These are phyloP conservation scores for Pseudomonodictys pantanalensis DNA, from an alignment of 495 filamentous ascomycete species.

Conservation along the genomic window DNA sequence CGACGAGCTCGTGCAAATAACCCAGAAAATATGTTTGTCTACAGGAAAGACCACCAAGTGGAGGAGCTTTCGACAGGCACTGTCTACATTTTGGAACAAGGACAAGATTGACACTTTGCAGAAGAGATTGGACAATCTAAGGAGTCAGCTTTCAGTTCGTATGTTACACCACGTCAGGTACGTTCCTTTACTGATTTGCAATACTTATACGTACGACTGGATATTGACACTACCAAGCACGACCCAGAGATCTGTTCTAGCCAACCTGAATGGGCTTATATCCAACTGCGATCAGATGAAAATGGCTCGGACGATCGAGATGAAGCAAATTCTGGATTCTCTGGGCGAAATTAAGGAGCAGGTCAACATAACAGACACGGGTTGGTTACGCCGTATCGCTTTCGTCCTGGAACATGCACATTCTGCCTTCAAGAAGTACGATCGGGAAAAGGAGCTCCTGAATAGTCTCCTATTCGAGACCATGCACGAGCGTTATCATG, in stretches of 20 bases:
- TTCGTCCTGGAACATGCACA: not conserved
- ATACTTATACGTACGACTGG: no score
- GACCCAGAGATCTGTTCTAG: no score
- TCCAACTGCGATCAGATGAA: no score
- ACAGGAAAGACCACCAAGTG: not conserved
- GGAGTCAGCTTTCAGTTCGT: not conserved
- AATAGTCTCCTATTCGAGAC: not conserved
- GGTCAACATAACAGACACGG: no score
- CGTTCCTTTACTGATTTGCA: not conserved
- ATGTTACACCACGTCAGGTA: not conserved
- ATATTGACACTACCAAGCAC: no score
- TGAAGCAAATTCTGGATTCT: no score
- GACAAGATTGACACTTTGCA: not conserved
- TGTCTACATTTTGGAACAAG: not conserved
- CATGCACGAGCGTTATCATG: not conserved
- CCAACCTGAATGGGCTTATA: no score
- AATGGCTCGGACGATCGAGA: no score
- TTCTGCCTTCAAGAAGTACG: not conserved
- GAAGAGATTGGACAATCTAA: not conserved
- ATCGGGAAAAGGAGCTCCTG: not conserved
- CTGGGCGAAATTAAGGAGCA: no score
- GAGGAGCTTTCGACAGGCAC: slow-evolving; percentile 1
- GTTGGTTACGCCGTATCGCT: no score
- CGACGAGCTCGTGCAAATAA: no score
- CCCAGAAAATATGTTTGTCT: no score